These are phyloP conservation scores for Parmelia sp. DNA, from an alignment of 495 filamentous ascomycete genomes.

Conservation along the genomic window DNA sequence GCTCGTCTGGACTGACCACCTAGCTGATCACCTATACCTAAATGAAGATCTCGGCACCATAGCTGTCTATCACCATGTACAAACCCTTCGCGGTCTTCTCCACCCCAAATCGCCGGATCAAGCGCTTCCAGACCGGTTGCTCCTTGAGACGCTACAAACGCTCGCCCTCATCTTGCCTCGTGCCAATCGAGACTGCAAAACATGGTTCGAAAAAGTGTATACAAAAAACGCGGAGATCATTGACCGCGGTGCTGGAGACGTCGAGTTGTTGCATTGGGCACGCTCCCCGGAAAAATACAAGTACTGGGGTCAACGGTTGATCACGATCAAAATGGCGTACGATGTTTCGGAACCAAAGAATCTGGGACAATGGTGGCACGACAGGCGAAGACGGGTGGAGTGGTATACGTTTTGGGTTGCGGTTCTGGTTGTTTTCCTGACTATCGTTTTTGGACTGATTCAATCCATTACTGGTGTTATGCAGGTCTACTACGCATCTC, in stretches of 20 bases:
- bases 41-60: slow-evolving; percentile 37
- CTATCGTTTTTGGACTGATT: slow-evolving; percentile 44
- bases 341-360: slow-evolving; percentile 42
- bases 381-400: slow-evolving; percentile 43
- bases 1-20: slow-evolving; percentile 39
- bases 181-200: slow-evolving; percentile 23
- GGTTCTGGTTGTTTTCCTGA: slow-evolving; percentile 38
- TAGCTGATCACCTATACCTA: slow-evolving; percentile 41
- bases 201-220: slow-evolving; percentile 29
- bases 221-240: slow-evolving; percentile 16
- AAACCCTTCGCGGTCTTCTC: background rate
- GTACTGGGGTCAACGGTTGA: slow-evolving; percentile 46
- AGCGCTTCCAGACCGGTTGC: slow-evolving; percentile 22
- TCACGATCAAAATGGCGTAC: slow-evolving; percentile 45
- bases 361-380: slow-evolving; percentile 45
- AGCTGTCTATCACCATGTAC: slow-evolving; percentile 39
- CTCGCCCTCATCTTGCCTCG: slow-evolving; percentile 41
- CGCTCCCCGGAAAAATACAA: slow-evolving; percentile 39
- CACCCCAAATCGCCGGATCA: background rate
- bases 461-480: slow-evolving; percentile 29
- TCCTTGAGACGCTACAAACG: slow-evolving; percentile 39
- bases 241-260: slow-evolving; percentile 25
- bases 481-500: slow-evolving; percentile 9
- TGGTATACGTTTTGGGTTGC: slow-evolving; percentile 53
- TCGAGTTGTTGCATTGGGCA: slow-evolving; percentile 25